A percentile compares a stretch with the other conserved stretches of the same genome.
These are phyloP conservation scores for Fusarium sp. DNA, from an alignment of 2,329 filamentous ascomycete genomes.

Conservation along the genomic window DNA sequence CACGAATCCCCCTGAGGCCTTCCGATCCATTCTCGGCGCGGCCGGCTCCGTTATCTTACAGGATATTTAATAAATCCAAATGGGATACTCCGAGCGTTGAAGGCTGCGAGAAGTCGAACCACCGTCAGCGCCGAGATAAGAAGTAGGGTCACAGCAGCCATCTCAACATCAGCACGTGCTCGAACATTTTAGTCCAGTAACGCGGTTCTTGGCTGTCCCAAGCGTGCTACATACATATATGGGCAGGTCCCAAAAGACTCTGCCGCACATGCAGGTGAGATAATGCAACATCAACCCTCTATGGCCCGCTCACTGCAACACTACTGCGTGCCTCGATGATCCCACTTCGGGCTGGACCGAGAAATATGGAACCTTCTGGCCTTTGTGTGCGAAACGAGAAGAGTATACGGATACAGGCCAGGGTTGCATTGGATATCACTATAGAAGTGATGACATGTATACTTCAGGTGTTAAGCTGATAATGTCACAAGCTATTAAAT, in stretches of 20 bases:
- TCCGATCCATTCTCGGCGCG: background rate
- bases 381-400: background rate
- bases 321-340: background rate
- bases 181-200: background rate
- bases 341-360: background rate
- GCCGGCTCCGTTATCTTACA: background rate
- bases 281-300: background rate
- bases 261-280: background rate
- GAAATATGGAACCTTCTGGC: background rate
- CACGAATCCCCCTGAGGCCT: background rate
- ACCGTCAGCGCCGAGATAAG: background rate
- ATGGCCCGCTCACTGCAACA: background rate
- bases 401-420: rapidly evolving
- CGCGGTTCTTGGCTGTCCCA: background rate
- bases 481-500: background rate
- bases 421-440: too few relatives aligned
- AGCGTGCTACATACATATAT: background rate
- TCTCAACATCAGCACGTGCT: background rate
- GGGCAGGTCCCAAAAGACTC: background rate
- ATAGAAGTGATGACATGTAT: background rate
- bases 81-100: rapidly evolving
- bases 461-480: background rate
- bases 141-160: background rate
- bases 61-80: background rate
- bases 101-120: background rate